Evolutionary conservation across 768 basidiomycete genomes (phyloP).

Genomic region (Lactarius deliciosus): DNA sequence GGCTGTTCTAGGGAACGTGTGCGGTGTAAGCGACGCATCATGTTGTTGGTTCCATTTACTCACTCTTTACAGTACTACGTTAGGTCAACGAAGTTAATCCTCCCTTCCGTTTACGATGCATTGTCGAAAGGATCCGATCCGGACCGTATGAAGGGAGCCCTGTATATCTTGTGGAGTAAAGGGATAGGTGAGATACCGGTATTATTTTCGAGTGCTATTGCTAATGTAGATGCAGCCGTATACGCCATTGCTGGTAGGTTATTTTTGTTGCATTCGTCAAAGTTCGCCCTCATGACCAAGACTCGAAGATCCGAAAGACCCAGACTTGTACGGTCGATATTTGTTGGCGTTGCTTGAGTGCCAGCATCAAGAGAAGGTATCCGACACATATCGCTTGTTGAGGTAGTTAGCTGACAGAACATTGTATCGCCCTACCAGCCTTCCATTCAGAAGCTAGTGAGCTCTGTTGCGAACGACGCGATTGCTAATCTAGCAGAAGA

Average conservation of each 20-base stretch:
- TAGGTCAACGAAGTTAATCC: constrained; percentile 64
- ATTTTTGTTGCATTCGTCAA: not conserved
- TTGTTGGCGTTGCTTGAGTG: constrained; percentile 66
- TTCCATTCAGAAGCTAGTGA: constrained; percentile 72
- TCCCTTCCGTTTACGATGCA: constrained; percentile 61
- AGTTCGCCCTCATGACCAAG: constrained; percentile 6
- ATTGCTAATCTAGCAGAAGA: constrained; percentile 62
- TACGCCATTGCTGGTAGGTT: constrained; percentile 66
- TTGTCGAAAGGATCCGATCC: constrained; percentile 76
- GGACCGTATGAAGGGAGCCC: constrained; percentile 92
- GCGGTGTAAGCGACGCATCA: constrained; percentile 48
- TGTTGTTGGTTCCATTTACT: not conserved
- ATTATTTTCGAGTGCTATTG: constrained; percentile 25
- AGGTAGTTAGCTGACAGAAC: not conserved
- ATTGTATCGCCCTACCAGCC: constrained; percentile 44
- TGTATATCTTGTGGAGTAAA: constrained; percentile 78
- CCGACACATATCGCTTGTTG: not conserved
- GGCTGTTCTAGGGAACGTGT: constrained; percentile 59
- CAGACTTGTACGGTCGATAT: constrained; percentile 54
- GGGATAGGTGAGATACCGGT: constrained; percentile 51
- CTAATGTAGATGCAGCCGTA: constrained; percentile 43
- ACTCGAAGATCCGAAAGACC: constrained; percentile 42
- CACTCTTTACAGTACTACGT: constrained; percentile 42
- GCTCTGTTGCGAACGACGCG: constrained; percentile 61
- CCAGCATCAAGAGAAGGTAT: constrained; percentile 84